Evolutionary conservation across 2,329 filamentous ascomycete species (phyloP), one percentile per base, ranked within the genome.

Genomic region (Botrytis fragariae): DNA sequence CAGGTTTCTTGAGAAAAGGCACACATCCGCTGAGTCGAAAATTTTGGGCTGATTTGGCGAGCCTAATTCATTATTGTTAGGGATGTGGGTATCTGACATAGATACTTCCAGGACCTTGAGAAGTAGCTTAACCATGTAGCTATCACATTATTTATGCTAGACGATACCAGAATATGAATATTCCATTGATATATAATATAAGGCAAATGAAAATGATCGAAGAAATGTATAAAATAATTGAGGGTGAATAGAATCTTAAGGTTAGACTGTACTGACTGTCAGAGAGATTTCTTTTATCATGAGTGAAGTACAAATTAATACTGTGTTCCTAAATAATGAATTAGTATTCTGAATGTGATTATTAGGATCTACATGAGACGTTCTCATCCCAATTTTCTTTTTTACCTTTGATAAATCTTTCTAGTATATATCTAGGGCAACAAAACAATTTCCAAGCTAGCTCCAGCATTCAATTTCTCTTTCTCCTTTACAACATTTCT

Each of bases 371-470:
- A 16, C 0, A n/a, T 16, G 1, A 54, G 2, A 5, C 16, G n/a
- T n/a, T 54, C 25, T 54, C 1, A 16, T 45, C 2, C 25, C 2
- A 3, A 6, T n/a, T 7, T 16, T 16, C 1, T n/a, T 14, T 7
- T 7, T 9, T 7, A 16, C 2, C 48, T n/a, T n/a, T n/a, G 0
- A 51, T 14, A 0, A n/a, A 0, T 51, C 2, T 14, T 54, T 16
- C 12, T 8, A 16, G 5, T 2, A 7, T 54, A 3, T n/a, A 16
- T 25, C 25, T n/a, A 6, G 2, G 10, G 22, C 7, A 5, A 1
- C 0, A 6, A 51, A n/a, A n/a, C 0, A 4, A 51, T 9, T 25
- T 22, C 1, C 7, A n/a, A n/a, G n/a, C n/a, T n/a, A n/a, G n/a
- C n/a, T n/a, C n/a, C n/a, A n/a, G n/a, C n/a, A n/a, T n/a, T n/a